Evolutionary conservation across 179 eudicot species (phyloP), one percentile per base, ranked within the genome.

Genomic region (Patellifolia procumbens): DNA sequence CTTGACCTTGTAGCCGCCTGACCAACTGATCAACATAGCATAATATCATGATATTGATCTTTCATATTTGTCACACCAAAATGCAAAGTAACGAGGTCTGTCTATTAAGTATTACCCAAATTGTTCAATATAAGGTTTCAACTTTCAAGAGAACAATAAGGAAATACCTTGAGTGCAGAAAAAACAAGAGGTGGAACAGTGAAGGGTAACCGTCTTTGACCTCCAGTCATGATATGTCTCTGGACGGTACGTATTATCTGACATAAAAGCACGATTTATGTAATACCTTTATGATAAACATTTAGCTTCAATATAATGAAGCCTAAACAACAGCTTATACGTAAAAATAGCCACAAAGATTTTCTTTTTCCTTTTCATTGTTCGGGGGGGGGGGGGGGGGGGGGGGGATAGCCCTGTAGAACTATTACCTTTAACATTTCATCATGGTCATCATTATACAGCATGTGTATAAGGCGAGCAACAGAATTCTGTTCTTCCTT

Each of bases 401-500:
- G 3, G 31, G 53, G 29, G 26, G 71, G 42, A 55, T 59, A 31
- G 24, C 51, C 31, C 42, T 60, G 61, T 34, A 56, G 34, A 55
- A 66, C 45, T 31, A 61, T 56, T 84, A 93, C 98, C 98, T 93
- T 90, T 31, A 93, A 76, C 99, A 95, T 95, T 84, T 93, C 99
- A 81, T 93, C 96, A 48, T 91, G 89, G 72, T 91, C 97, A 65
- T 93, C 92, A 84, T 87, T 95, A 78, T 91, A 84, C 76, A 93
- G 82, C 93, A 93, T 85, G 81, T 95, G 98, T 75, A 95, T 87
- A 63, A 95, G 92, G 62, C 99, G 92, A 76, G 99, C 97, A 81
- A 95, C 96, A 78, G 98, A 93, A 80, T 93, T 91, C 79, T 93
- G 98, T 85, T 95, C 99, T 85, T 95, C 99, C 53, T 84, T 85